Base-by-base conservation (phyloP, 805 yeast species). In the Wickerhamomyces canadensis region DNA sequence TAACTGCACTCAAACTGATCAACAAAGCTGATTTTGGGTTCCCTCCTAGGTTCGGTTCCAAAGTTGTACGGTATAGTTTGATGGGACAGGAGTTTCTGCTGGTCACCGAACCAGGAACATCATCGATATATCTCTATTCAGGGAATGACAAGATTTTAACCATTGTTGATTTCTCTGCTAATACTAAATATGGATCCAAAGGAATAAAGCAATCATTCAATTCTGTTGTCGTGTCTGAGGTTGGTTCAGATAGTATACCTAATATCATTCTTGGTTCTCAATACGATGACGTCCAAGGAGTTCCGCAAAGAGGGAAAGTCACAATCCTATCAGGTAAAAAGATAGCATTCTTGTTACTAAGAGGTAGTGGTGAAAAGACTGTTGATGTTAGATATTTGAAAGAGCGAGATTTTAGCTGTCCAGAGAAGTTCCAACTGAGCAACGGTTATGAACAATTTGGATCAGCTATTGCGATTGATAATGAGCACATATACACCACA, bases 101-200 rank as follows among this genome's bases (percentile, higher is more conserved):
- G 0, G 64, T 75, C 4, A 54, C 76, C 1, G 68, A 72, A 36
- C 83, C 84, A 0, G 84, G 84, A 0, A 28, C 51, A 0, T 73
- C 78, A 4, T 42, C 49, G 1, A 34, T 79, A 1, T 63, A 65
- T 33, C 38, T 76, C 6, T 73, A 57, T 41, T 45, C 49, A 12
- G 46, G 51, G 19, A 41, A 46, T 4, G 43, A 28, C n/a, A 52
- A 41, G 19, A 26, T 55, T 26, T 45, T 60, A 14, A 60, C 49
- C 2, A 55, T 61, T 12, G 33, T 19, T 22, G 61, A 61, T 35
- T 15, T 44, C 18, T 38, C 43, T 17, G 41, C 69, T 8, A 33
- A 51, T 9, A 34, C 49, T 12, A 30, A 27, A 17, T 59, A 68
- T 41, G 76, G 80, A 3, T 10, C 34, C 0, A 21, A 37, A 1